These are phyloP conservation scores for Nadsonia commutata DNA, from an alignment of 1,139 yeast genomes.

Conservation along the genomic window DNA sequence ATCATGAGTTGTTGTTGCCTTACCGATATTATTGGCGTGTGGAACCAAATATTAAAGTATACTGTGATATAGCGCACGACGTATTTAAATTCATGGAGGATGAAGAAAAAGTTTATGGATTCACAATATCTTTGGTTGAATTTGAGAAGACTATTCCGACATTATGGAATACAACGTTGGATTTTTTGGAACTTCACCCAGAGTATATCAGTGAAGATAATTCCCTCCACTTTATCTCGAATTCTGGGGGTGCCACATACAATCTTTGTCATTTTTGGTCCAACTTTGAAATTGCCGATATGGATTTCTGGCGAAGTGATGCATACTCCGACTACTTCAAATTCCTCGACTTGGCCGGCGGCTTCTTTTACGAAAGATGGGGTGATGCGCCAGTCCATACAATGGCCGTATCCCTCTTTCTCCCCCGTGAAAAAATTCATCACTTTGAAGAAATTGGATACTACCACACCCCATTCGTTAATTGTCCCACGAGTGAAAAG, in stretches of 20 bases:
- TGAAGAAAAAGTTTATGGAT: constrained; percentile 60
- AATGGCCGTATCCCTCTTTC: constrained; percentile 56
- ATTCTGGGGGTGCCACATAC: constrained; percentile 50
- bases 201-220: constrained; percentile 41
- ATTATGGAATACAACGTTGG: constrained; percentile 63
- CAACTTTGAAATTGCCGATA: constrained; percentile 71
- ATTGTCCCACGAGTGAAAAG: constrained; percentile 45
- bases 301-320: constrained; percentile 60
- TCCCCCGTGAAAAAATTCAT: constrained; percentile 52
- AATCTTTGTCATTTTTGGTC: constrained; percentile 90
- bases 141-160: constrained; percentile 68
- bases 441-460: constrained; percentile 76
- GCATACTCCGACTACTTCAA: constrained; percentile 59
- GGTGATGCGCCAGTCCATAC: constrained; percentile 93
- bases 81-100: constrained; percentile 73
- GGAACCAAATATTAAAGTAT: constrained; percentile 75
- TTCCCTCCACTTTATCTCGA: constrained; percentile 55
- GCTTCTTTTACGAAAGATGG: constrained; percentile 91
- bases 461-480: constrained; percentile 65
- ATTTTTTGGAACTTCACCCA: constrained; percentile 51
- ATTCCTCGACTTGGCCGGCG: constrained; percentile 60
- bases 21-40: constrained; percentile 94
- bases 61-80: constrained; percentile 74
- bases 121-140: constrained; percentile 75
- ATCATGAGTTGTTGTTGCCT: constrained; percentile 55